Conservation (phyloP, 2,329 filamentous ascomycete genomes). For the Hymenoscyphus albidus region DNA sequence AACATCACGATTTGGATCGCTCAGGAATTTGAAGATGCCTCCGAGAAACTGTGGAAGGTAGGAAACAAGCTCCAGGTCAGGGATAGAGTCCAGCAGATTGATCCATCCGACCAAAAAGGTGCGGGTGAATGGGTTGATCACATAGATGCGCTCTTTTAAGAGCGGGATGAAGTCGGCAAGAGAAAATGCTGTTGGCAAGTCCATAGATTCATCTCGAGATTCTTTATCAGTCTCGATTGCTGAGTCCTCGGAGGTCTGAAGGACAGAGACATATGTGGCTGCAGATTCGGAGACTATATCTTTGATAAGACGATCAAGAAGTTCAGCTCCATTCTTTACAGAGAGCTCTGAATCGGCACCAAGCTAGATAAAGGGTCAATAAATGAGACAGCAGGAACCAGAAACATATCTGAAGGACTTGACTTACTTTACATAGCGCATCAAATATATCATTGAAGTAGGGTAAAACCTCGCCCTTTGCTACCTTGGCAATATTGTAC, state of each 20-base stretch:
- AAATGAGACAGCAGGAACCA: neutral
- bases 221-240: conserved; percentile 47
- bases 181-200: conserved; percentile 85
- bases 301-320: conserved; percentile 90
- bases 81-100: conserved; percentile 89
- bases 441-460: conserved; percentile 99
- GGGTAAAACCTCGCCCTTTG: conserved; percentile 92
- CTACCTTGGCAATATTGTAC: conserved; percentile 99
- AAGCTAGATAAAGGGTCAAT: conserved; percentile 53
- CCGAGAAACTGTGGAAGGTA: conserved; percentile 89
- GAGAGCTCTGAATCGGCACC: conserved; percentile 94
- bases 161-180: conserved; percentile 87
- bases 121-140: conserved; percentile 89
- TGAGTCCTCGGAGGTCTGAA: conserved; percentile 60
- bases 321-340: conserved; percentile 95
- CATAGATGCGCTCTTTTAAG: conserved; percentile 88
- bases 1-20: conserved; percentile 89
- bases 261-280: conserved; percentile 86
- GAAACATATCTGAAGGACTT: neutral
- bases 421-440: conserved; percentile 81
- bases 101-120: conserved; percentile 97
- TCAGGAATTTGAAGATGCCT: conserved; percentile 86
- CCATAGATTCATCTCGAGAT: conserved; percentile 40
- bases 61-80: conserved; percentile 89
- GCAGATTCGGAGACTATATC: conserved; percentile 95